A percentile compares a stretch with the other conserved stretches of the same genome.
Conservation (phyloP, 768 basidiomycete genomes). For the Hypholoma fasciculare region DNA sequence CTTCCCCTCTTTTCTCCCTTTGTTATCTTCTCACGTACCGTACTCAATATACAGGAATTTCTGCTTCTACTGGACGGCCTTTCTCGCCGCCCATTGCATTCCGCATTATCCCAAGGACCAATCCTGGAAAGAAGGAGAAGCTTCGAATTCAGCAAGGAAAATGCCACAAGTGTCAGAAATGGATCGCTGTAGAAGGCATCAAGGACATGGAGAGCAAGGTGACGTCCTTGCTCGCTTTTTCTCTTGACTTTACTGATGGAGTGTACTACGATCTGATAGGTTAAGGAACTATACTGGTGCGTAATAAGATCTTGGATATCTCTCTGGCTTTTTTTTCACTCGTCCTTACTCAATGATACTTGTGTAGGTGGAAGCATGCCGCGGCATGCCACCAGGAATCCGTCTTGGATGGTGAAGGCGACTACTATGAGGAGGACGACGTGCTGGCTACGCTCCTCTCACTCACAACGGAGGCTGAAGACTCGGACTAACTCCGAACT, state of each 20-base stretch:
- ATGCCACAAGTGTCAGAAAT: conserved; percentile 76
- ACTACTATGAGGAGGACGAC: conserved; percentile 57
- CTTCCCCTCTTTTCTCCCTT: neutral
- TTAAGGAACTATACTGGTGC: conserved; percentile 77
- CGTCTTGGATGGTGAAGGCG: conserved; percentile 53
- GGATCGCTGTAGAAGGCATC: conserved; percentile 72
- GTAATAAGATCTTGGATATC: conserved; percentile 11
- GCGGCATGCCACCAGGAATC: conserved; percentile 70
- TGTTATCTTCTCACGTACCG: neutral
- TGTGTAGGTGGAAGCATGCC: conserved; percentile 79
- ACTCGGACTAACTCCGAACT: no score
- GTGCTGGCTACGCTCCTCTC: conserved; percentile 25
- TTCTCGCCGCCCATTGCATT: conserved; percentile 78
- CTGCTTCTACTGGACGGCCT: conserved; percentile 63
- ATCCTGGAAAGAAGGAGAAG: conserved; percentile 61
- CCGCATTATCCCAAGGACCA: conserved; percentile 43
- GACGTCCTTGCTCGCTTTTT: conserved; percentile 1
- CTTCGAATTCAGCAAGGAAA: conserved; percentile 61
- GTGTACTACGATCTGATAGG: conserved; percentile 32
- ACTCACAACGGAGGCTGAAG: no score
- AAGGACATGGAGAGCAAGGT: conserved; percentile 78
- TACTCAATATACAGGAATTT: conserved; percentile 53
- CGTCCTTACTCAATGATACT: neutral
- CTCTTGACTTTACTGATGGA: neutral
- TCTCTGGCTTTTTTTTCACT: neutral